Percentiles rank a stretch among this genome's conserved stretches.
These are phyloP conservation scores for Macadamia integrifolia DNA, from an alignment of 164 flowering plant species.

Conservation along the genomic window DNA sequence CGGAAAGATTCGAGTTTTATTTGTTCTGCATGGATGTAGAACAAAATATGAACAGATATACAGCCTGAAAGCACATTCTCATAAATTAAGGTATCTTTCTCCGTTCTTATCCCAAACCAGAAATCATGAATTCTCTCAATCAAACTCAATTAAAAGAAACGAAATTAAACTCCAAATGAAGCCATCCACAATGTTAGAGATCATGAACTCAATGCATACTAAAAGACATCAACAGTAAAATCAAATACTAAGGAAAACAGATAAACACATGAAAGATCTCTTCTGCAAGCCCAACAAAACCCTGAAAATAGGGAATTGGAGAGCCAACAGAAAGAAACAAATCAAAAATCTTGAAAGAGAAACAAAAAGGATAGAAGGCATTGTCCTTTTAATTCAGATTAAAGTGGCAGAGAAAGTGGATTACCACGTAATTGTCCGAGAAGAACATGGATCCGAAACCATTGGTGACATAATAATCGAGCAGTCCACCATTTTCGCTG, in stretches of 20 bases:
- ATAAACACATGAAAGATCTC: not conserved
- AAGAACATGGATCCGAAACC: conserved; percentile 6
- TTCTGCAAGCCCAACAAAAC: not conserved
- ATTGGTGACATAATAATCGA: conserved; percentile 11
- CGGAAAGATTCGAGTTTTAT: not conserved
- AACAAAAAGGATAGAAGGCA: not conserved
- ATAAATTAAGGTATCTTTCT: not conserved
- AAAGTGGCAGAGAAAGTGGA: conserved; percentile 4
- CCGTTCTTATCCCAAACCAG: not conserved
- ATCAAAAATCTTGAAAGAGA: not conserved
- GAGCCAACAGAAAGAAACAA: not conserved
- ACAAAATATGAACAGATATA: not conserved
- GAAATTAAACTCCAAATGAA: not conserved
- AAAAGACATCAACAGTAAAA: not conserved
- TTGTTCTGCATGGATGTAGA: not conserved
- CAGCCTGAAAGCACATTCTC: not conserved
- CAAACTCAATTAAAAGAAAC: not conserved
- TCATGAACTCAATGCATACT: not conserved
- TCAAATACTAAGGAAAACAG: not conserved
- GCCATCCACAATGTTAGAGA: not conserved
- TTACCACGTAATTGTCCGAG: conserved; percentile 10
- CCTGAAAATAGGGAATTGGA: not conserved
- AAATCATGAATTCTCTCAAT: not conserved
- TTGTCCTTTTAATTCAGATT: not conserved
- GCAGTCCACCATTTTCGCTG: conserved; percentile 17